A percentile compares a stretch with the other conserved stretches of the same genome.
Conservation (phyloP, 2,329 filamentous ascomycete genomes). For the Cercospora berteroae region DNA sequence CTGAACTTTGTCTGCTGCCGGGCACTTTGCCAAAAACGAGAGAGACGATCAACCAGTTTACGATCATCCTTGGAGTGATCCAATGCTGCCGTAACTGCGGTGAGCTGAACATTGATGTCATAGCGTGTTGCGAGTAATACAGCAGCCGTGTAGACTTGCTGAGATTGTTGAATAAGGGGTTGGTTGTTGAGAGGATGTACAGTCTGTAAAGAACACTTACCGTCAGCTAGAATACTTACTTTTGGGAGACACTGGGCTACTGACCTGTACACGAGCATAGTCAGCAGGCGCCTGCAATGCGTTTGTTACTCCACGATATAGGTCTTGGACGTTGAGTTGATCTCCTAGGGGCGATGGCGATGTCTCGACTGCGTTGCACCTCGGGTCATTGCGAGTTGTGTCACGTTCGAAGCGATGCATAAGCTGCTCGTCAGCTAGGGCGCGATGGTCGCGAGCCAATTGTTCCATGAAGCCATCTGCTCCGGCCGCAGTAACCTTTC, state of each 20-base stretch:
- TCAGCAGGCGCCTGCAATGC: slow-evolving; percentile 36
- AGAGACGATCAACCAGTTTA: slow-evolving; percentile 21
- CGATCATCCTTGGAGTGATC: slow-evolving; percentile 15
- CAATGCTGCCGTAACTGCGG: slow-evolving; percentile 17
- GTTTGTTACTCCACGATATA: slow-evolving; percentile 35
- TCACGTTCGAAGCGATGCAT: slow-evolving; percentile 16
- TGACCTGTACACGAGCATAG: slow-evolving; percentile 44
- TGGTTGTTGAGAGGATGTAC: slow-evolving; percentile 50
- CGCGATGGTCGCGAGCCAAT: slow-evolving; percentile 27
- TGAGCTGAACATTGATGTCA: slow-evolving; percentile 23
- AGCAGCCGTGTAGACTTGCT: slow-evolving; percentile 23
- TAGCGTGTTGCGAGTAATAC: slow-evolving; percentile 25
- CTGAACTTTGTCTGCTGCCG: slow-evolving; percentile 1
- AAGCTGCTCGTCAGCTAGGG: slow-evolving; percentile 24
- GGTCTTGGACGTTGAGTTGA: slow-evolving; percentile 28
- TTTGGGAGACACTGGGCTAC: slow-evolving; percentile 24
- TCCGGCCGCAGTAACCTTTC: not conserved
- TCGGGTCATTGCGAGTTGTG: not conserved
- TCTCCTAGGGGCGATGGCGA: not conserved
- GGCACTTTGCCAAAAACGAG: slow-evolving; percentile 20
- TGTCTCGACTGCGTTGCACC: not conserved
- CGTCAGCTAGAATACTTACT: slow-evolving; percentile 39
- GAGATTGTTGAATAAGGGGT: slow-evolving; percentile 37
- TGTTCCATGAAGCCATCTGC: not conserved
- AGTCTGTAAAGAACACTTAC: slow-evolving; percentile 39